Evolutionary conservation across 805 yeast genomes (phyloP), one percentile per base, ranked within the genome.

Genomic region (Monosporozyma aerobia): DNA sequence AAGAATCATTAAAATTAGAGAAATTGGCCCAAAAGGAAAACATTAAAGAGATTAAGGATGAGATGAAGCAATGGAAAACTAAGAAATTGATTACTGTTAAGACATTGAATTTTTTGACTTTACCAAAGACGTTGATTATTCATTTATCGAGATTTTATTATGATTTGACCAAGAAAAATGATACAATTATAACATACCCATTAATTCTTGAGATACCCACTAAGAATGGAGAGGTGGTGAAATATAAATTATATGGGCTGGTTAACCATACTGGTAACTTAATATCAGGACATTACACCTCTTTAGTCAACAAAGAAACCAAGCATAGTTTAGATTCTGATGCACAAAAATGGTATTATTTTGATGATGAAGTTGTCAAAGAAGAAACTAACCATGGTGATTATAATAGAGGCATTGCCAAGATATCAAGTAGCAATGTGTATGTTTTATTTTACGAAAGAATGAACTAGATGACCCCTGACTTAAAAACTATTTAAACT

Each of bases 121-220:
- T 92, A 39, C 98, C 99, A 0, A 81, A 79, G 46, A 77, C 87
- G 2, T 73, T 92, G 54, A 83, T 92, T 23, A 79, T 92, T 45
- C 96, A 92, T 66, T 76, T 92, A 56, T 90, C 95, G 57, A 73
- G 99, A 58, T 92, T 92, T 69, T 68, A 60, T 62, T 76, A 72
- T 60, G 78, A 76, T 56, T 65, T 81, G 43, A 76, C 82, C 1
- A 81, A 80, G 60, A 80, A 81, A 58, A 73, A 74, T 54, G 63
- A 75, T 50, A 73, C 81, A 0, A 67, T 71, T 19, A 76, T 83
- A 25, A 73, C 76, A 41, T 83, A 81, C 56, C 88, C 88, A 3
- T 60, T 80, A 47, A 68, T 74, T 10, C 67, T 83, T 48, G 75
- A 75, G 53, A 78, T 82, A 54, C 71, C 72, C 32, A 69, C 74